Evolutionary conservation across 1,284 basidiomycete genomes (phyloP), one percentile per base, ranked within the genome.

Genomic region (Cystobasidium slooffiae): DNA sequence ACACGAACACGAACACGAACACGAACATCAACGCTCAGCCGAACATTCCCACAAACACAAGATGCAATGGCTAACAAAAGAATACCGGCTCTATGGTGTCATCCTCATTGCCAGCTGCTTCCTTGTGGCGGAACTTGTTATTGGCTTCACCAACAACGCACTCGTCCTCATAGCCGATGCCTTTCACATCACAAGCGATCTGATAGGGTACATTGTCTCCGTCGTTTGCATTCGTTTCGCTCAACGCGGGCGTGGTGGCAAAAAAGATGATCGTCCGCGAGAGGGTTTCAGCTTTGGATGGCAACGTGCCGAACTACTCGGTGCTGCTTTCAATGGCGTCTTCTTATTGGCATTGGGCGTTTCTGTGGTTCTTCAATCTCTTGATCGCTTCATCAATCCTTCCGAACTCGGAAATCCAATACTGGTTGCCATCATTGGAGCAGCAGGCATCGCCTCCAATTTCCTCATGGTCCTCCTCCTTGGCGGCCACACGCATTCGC

Each of bases 141-240:
- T 75, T 59, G 75, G 75, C 37, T 75, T 76, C 51, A 47, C 51
- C 12, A 76, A 62, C 49, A 55, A 59, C 59, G 62, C 74, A 39
- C 66, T 76, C n/a, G 75, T 72, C n/a, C 68, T 76, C 47, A 41
- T 76, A 39, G 75, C 75, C 12, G 75, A 76, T 62, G 75, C 64
- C 47, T 76, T 76, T 51, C 75, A 76, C 52, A 58, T 76, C 43
- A 41, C 59, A 51, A 67, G 62, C 58, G 74, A 76, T 31, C 18
- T 75, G 39, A 75, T 76, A 20, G 66, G 74, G n/a, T 75, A 68
- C 53, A 53, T 75, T 37, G 53, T 76, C 22, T 59, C 75, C 24
- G 46, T 76, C 39, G 56, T 74, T 37, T 47, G 63, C 31, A 51
- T 75, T 39, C 49, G 63, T 24, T 24, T 75, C 24, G 67, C 53